These are phyloP conservation scores for Ogataea pilisensis DNA, from an alignment of 805 yeast species.

Conservation along the genomic window DNA sequence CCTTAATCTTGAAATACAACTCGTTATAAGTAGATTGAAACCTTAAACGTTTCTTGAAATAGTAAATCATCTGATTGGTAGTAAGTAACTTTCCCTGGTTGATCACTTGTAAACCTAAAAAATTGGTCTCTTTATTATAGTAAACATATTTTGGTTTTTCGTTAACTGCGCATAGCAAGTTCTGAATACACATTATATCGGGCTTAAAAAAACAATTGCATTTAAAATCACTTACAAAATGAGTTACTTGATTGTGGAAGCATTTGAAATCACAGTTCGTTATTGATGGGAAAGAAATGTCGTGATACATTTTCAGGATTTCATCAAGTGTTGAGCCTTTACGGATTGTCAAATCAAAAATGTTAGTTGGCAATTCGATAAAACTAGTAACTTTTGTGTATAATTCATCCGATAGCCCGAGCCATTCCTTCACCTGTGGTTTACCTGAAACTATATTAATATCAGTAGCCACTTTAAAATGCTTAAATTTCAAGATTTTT, in stretches of 20 bases:
- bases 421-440: not conserved
- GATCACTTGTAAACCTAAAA: constrained; percentile 1
- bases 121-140: too few relatives aligned
- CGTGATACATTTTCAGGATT: constrained; percentile 6
- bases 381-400: constrained; percentile 3
- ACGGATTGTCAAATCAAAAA: constrained; percentile 4
- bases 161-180: constrained; percentile 4
- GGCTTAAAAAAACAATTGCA: constrained; percentile 2
- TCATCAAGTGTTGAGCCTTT: constrained; percentile 14
- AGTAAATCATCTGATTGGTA: constrained; percentile 13
- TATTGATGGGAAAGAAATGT: constrained; percentile 5
- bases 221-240: constrained; percentile 5
- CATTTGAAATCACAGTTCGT: not conserved
- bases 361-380: constrained; percentile 3
- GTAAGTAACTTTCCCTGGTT: constrained; percentile 10
- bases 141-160: too few relatives aligned
- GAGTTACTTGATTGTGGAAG: constrained; percentile 1
- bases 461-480: constrained; percentile 4
- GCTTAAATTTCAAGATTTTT: constrained; percentile 12
- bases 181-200: constrained; percentile 12
- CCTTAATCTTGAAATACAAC: constrained; percentile 11
- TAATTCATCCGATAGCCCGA: constrained; percentile 6
- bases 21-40: constrained; percentile 8
- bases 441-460: not conserved
- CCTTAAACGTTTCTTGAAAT: constrained; percentile 7